Base-by-base conservation (phyloP, 1,139 yeast species). In the Debaryomyces fabryi region DNA sequence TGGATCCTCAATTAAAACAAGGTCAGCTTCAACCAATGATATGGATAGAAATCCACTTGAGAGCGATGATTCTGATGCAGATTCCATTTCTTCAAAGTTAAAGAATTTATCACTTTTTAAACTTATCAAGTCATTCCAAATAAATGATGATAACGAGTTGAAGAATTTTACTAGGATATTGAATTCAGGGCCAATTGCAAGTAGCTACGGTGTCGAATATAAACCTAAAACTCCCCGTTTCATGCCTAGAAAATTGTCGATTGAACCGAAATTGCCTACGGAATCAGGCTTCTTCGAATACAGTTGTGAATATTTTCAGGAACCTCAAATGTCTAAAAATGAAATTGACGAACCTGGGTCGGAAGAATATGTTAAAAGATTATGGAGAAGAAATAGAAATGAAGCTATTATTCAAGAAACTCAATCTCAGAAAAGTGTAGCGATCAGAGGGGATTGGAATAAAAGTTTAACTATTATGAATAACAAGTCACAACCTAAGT, bases 331-430 rank as follows among this genome's bases (percentile, higher is more conserved):
- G 87, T 84, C 90, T 15, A 85, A 83, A 53, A 81, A 83, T 49
- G 98, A 93, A 59, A 74, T 84, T 16, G 98, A 93, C 58, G 97
- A 92, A 62, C 96, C 97, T 0, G 99, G 98, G 0, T 88, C 96
- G 49, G 83, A 86, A 52, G 93, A 90, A 53, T 89, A 90, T 59
- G 83, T 88, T 32, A 86, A 83, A 57, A 76, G 96, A 51, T 71
- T 88, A 30, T 93, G 98, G 98, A 79, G 97, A 57, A 78, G 96
- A 54, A 88, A 88, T 59, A 78, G 99, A 55, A 93, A 93, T 63
- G 99, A 93, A 62, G 68, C 79, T 2, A 88, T 91, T 35, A 89
- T 93, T 51, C 87, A 86, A 42, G 90, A 86, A 56, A 92, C 99
- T 0, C 99, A 93, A 61, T 85, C 88, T 1, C 96, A 91, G 59